A percentile compares a stretch with the other conserved stretches of the same genome.
phyloP scores from a whole-genome alignment of 306 rosid species.

The Cajanus cajan region DNA sequence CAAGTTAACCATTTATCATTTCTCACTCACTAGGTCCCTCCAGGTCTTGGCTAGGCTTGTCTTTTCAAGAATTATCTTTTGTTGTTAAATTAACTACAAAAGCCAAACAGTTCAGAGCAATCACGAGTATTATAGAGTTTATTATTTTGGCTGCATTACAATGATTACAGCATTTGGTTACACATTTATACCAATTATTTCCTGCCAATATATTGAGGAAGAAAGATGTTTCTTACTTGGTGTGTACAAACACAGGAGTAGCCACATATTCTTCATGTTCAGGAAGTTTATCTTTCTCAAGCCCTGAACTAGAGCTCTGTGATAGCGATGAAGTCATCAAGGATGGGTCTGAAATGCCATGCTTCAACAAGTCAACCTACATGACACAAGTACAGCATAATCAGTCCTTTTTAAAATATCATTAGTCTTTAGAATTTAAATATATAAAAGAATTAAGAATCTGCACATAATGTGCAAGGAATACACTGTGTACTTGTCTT shows the following conservation, averaged over 20 bases:
- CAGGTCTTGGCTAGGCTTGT: background rate
- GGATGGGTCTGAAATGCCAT: slow-evolving; percentile 82
- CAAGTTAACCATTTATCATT: background rate
- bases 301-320: slow-evolving; percentile 56
- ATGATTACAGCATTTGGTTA: background rate
- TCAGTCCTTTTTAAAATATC: background rate
- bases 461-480: background rate
- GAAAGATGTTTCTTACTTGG: slow-evolving; percentile 57
- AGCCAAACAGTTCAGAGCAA: slow-evolving; percentile 1
- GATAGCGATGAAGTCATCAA: slow-evolving; percentile 46
- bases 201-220: background rate
- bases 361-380: slow-evolving; percentile 90
- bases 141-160: slow-evolving; percentile 4
- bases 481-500: background rate
- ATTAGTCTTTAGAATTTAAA: background rate
- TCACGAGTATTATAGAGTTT: slow-evolving; percentile 9
- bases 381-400: background rate
- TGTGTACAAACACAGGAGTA: slow-evolving; percentile 75
- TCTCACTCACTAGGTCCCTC: slow-evolving; percentile 5
- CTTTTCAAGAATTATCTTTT: slow-evolving; percentile 4
- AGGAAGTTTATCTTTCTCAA: slow-evolving; percentile 50
- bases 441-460: background rate
- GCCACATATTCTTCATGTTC: slow-evolving; percentile 64
- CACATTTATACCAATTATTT: background rate
- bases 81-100: background rate